These are phyloP conservation scores for Mortierella hygrophila DNA, from an alignment of 192 early-diverging fungal species.

Conservation along the genomic window DNA sequence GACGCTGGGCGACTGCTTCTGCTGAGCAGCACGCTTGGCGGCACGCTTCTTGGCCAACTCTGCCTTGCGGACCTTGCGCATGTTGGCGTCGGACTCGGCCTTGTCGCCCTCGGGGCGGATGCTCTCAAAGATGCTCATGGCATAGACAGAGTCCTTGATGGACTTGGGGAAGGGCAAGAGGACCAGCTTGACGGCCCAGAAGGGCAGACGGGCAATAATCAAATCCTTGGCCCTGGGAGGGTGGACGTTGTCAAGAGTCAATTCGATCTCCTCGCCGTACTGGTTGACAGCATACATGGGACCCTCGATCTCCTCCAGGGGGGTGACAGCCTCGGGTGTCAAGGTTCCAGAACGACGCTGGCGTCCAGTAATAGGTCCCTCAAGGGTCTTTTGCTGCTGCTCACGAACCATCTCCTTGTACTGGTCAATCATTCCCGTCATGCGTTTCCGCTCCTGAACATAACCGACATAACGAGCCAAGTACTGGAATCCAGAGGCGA, in stretches of 20 bases:
- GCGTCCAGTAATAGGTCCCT: slow-evolving; percentile 53
- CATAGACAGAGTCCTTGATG: slow-evolving; percentile 26
- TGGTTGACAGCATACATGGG: slow-evolving; percentile 56
- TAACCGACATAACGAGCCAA: slow-evolving; percentile 70
- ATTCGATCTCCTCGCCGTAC: slow-evolving; percentile 54
- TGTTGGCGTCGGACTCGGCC: slow-evolving; percentile 16
- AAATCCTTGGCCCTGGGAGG: slow-evolving; percentile 37
- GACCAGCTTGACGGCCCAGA: slow-evolving; percentile 35
- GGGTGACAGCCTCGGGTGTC: slow-evolving; percentile 49
- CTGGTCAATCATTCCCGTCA: slow-evolving; percentile 60
- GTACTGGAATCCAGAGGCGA: slow-evolving; percentile 75
- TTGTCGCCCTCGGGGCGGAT: slow-evolving; percentile 47
- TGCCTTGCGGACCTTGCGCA: slow-evolving; percentile 36
- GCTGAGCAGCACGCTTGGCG: slow-evolving; percentile 39
- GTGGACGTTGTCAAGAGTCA: slow-evolving; percentile 50
- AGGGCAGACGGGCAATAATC: slow-evolving; percentile 37
- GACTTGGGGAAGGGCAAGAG: slow-evolving; percentile 27
- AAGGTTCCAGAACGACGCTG: slow-evolving; percentile 54
- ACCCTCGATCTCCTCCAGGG: slow-evolving; percentile 41
- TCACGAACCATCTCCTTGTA: slow-evolving; percentile 56
- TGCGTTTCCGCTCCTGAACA: slow-evolving; percentile 70
- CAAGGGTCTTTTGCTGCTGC: slow-evolving; percentile 50
- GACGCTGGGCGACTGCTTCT: slow-evolving; percentile 35
- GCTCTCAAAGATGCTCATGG: slow-evolving; percentile 38
- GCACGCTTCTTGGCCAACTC: slow-evolving; percentile 48